phyloP scores from a whole-genome alignment of 805 yeast species.

The Pichia occidentalis region DNA sequence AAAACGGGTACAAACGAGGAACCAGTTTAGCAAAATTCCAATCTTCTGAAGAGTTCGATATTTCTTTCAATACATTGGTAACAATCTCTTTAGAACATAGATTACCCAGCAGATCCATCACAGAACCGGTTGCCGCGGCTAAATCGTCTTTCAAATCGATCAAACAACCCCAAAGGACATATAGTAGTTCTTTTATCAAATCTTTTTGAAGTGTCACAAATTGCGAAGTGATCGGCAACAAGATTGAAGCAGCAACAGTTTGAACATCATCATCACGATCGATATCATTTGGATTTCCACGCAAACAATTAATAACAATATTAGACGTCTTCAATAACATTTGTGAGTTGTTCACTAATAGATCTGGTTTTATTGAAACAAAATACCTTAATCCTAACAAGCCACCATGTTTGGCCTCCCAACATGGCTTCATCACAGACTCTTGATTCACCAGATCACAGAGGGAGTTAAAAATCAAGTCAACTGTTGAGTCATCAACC shows the following conservation, averaged over 20 bases:
- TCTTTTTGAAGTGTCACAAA: constrained; percentile 61
- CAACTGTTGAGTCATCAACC: constrained; percentile 50
- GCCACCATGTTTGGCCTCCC: constrained; percentile 99
- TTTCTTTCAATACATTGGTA: constrained; percentile 58
- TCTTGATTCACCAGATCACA: constrained; percentile 66
- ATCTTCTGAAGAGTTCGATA: constrained; percentile 33
- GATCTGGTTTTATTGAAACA: constrained; percentile 80
- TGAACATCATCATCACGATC: constrained; percentile 98
- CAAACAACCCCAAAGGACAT: constrained; percentile 86
- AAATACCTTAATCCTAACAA: constrained; percentile 88
- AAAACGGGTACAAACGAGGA: constrained; percentile 88
- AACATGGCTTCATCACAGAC: constrained; percentile 42
- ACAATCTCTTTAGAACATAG: constrained; percentile 79
- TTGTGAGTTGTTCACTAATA: constrained; percentile 53
- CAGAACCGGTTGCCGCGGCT: constrained; percentile 91
- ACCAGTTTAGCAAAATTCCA: constrained; percentile 63
- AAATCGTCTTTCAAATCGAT: constrained; percentile 84
- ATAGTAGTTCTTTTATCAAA: constrained; percentile 42
- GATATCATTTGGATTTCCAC: constrained; percentile 56
- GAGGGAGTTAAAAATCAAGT: constrained; percentile 58
- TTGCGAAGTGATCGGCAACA: constrained; percentile 83
- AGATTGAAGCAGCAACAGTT: constrained; percentile 90
- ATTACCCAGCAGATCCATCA: constrained; percentile 88
- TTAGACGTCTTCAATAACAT: constrained; percentile 65
- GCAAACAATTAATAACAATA: constrained; percentile 80